Evolutionary conservation across 352 stramenopile species (phyloP).

Genomic region (Phytophthora multivora): DNA sequence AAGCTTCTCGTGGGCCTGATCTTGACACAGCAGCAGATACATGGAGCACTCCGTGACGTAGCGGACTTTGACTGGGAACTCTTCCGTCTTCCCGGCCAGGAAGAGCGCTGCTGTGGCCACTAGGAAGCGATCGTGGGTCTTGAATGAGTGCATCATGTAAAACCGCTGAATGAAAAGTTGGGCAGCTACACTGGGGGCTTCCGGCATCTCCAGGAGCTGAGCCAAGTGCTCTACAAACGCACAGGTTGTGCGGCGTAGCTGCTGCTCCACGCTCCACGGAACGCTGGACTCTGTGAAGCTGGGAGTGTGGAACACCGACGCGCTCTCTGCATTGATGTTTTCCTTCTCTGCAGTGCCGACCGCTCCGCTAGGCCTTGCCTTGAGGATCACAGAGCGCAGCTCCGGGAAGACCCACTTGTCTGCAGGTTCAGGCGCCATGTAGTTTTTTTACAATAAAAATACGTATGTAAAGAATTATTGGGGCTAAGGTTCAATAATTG

Average conservation of each 20-base stretch:
- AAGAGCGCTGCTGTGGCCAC: constrained; percentile 80
- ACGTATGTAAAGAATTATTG: too few species aligned
- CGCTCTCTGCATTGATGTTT: constrained; percentile 1
- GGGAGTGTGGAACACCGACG: constrained; percentile 44
- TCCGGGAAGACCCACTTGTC: constrained; percentile 54
- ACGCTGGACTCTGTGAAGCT: constrained; percentile 53
- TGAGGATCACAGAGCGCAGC: constrained; percentile 46
- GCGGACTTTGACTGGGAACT: constrained; percentile 81
- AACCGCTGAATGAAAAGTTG: constrained; percentile 80
- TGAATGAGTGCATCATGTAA: constrained; percentile 81
- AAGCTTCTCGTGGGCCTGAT: constrained; percentile 43
- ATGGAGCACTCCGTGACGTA: constrained; percentile 79
- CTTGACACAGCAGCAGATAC: constrained; percentile 57
- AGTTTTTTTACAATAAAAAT: too few species aligned
- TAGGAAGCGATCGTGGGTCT: constrained; percentile 80
- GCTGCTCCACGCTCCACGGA: constrained; percentile 58
- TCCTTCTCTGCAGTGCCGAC: constrained; percentile 33
- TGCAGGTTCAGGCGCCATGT: constrained; percentile 29
- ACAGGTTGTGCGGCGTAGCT: constrained; percentile 71
- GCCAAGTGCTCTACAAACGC: constrained; percentile 72
- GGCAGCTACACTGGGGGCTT: constrained; percentile 53
- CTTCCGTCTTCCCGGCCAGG: constrained; percentile 73
- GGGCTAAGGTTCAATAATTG: too few species aligned
- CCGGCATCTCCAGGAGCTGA: constrained; percentile 63
- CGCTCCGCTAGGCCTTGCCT: not conserved